phyloP scores from a whole-genome alignment of 352 stramenopile genomes.

The Globisporangium radiosum region DNA sequence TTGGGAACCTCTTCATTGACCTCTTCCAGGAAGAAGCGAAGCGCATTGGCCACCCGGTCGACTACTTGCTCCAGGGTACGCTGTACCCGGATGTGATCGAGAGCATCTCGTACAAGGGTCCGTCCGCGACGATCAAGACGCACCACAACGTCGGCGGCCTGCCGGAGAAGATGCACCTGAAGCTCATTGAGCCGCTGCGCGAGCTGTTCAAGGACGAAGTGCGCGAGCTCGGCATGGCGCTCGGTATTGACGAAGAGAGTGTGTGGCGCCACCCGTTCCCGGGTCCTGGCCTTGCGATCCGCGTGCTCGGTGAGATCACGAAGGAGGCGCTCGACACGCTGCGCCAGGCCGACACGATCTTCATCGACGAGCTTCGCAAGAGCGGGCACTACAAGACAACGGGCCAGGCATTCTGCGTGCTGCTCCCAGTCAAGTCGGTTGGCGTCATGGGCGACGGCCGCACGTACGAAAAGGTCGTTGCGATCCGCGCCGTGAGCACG shows the following conservation, averaged over 20 bases:
- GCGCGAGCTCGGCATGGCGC: slow-evolving; percentile 93
- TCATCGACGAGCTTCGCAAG: slow-evolving; percentile 96
- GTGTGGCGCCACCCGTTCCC: slow-evolving; percentile 99
- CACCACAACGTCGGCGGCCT: slow-evolving; percentile 99
- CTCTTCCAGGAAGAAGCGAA: slow-evolving; percentile 93
- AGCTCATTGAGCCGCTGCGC: slow-evolving; percentile 98
- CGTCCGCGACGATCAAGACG: slow-evolving; percentile 98
- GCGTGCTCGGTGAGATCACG: slow-evolving; percentile 96
- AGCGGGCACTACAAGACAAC: slow-evolving; percentile 98
- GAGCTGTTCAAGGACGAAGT: slow-evolving; percentile 99
- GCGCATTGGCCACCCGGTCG: slow-evolving; percentile 75
- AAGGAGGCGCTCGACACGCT: slow-evolving; percentile 93
- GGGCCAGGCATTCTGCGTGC: slow-evolving; percentile 96
- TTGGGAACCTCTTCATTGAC: slow-evolving; percentile 98
- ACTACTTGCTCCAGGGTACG: slow-evolving; percentile 97
- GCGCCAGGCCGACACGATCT: slow-evolving; percentile 96
- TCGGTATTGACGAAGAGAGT: slow-evolving; percentile 96
- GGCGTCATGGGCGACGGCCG: slow-evolving; percentile 98
- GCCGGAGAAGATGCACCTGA: slow-evolving; percentile 96
- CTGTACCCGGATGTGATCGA: slow-evolving; percentile 99
- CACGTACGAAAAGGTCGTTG: slow-evolving; percentile 95
- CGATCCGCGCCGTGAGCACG: slow-evolving; percentile 97
- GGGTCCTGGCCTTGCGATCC: slow-evolving; percentile 97
- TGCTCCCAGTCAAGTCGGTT: slow-evolving; percentile 96
- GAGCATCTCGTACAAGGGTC: slow-evolving; percentile 97